Percentiles rank a stretch among this genome's conserved stretches.
These are phyloP conservation scores for Pyrus communis DNA, from an alignment of 306 rosid genomes.

Conservation along the genomic window DNA sequence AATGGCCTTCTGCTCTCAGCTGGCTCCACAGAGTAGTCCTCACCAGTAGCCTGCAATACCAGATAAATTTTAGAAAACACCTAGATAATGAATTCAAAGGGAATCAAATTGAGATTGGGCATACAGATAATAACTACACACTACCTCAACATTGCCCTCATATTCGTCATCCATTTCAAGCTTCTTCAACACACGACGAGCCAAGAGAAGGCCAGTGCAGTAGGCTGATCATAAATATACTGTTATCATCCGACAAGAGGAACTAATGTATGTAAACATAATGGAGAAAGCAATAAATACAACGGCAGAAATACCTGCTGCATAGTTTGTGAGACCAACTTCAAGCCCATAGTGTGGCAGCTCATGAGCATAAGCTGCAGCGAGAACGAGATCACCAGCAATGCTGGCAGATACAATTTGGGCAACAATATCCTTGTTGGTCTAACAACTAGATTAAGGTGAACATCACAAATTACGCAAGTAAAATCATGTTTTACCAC, in stretches of 20 bases:
- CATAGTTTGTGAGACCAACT: slow-evolving; percentile 89
- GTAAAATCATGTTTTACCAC: not conserved
- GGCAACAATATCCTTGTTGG: slow-evolving; percentile 68
- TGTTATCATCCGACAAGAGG: not conserved
- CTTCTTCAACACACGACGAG: slow-evolving; percentile 63
- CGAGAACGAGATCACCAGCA: slow-evolving; percentile 76
- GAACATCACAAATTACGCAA: not conserved
- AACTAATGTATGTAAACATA: not conserved
- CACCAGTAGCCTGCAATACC: slow-evolving; percentile 59
- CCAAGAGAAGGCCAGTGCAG: slow-evolving; percentile 87
- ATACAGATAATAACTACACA: no score
- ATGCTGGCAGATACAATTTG: slow-evolving; percentile 76
- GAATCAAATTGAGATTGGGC: not conserved
- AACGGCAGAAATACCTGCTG: slow-evolving; percentile 49
- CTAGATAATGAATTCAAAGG: not conserved
- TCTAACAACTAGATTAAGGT: slow-evolving; percentile 36
- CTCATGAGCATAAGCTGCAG: slow-evolving; percentile 77
- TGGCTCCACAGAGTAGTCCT: slow-evolving; percentile 88
- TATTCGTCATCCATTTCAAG: slow-evolving; percentile 82
- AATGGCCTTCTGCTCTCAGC: slow-evolving; percentile 86
- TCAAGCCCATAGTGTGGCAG: slow-evolving; percentile 66
- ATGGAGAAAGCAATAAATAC: no score
- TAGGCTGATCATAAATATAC: slow-evolving; percentile 43
- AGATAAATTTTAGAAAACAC: not conserved
- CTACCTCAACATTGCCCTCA: slow-evolving; percentile 89